Percentiles rank a stretch among this genome's conserved stretches.
phyloP scores from a whole-genome alignment of 1,284 basidiomycete genomes.

The Pascua guehoae region DNA sequence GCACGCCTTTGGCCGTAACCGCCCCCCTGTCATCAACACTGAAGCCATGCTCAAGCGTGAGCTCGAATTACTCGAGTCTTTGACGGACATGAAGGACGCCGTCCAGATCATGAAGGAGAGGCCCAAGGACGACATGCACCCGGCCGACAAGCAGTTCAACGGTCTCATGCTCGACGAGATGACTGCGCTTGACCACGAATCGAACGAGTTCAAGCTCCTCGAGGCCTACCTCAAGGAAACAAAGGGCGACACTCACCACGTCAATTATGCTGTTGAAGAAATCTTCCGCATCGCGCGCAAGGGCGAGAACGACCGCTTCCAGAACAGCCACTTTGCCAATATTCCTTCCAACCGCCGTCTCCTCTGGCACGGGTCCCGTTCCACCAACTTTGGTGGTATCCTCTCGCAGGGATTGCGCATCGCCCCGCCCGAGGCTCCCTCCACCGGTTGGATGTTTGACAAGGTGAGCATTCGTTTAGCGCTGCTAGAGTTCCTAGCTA shows the following conservation, averaged over 20 bases:
- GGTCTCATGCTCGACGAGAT: slow-evolving; percentile 58
- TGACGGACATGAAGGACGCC: slow-evolving; percentile 59
- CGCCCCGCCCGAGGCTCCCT: slow-evolving; percentile 60
- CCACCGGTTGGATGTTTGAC: slow-evolving; percentile 58
- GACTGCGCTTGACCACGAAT: slow-evolving; percentile 53
- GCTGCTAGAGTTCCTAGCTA: neutral
- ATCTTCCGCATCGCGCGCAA: slow-evolving; percentile 60
- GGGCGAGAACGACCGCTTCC: slow-evolving; percentile 56
- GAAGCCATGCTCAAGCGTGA: slow-evolving; percentile 55
- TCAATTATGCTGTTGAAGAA: slow-evolving; percentile 52
- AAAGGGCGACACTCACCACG: slow-evolving; percentile 51
- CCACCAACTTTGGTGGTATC: slow-evolving; percentile 52
- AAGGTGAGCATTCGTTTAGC: neutral
- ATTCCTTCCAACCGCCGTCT: slow-evolving; percentile 57
- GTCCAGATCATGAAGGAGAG: slow-evolving; percentile 57
- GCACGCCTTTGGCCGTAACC: slow-evolving; percentile 58
- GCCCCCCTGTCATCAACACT: slow-evolving; percentile 54
- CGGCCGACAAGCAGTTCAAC: slow-evolving; percentile 59
- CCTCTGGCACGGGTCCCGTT: slow-evolving; percentile 60
- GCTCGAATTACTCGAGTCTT: slow-evolving; percentile 63
- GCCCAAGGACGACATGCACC: slow-evolving; percentile 56
- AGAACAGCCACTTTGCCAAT: slow-evolving; percentile 53
- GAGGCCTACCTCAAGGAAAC: slow-evolving; percentile 58
- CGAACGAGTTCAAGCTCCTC: slow-evolving; percentile 56
- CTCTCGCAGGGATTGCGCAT: slow-evolving; percentile 64